These are phyloP conservation scores for Fusarium caatingaense DNA, from an alignment of 2,329 filamentous ascomycete genomes.

Conservation along the genomic window DNA sequence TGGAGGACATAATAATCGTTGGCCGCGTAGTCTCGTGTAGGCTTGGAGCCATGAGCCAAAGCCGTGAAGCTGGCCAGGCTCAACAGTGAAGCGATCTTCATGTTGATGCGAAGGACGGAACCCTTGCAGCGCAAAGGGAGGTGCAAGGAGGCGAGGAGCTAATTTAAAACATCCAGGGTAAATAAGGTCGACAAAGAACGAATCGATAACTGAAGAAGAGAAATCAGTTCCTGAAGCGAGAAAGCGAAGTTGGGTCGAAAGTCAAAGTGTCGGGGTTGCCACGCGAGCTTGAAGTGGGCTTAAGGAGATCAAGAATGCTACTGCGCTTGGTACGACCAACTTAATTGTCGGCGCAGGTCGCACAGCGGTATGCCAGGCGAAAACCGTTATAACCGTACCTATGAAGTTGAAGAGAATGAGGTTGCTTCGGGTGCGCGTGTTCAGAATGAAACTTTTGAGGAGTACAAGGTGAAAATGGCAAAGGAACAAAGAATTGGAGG, in stretches of 20 bases:
- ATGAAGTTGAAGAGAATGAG: neutral
- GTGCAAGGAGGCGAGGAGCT: constrained; percentile 27
- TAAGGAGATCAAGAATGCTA: constrained; percentile 17
- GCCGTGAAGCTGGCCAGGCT: constrained; percentile 64
- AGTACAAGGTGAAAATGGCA: neutral
- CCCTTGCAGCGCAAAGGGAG: constrained; percentile 38
- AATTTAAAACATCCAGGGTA: constrained; percentile 45
- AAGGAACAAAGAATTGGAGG: constrained; percentile 25
- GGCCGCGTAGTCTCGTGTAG: constrained; percentile 76
- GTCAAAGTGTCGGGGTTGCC: constrained; percentile 24
- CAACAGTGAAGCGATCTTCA: constrained; percentile 66
- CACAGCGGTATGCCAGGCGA: constrained; percentile 21
- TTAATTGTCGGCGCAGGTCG: constrained; percentile 20
- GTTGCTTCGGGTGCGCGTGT: neutral
- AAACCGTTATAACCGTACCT: constrained; percentile 32
- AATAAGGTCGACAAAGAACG: constrained; percentile 19
- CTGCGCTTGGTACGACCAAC: constrained; percentile 13
- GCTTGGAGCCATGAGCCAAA: constrained; percentile 61
- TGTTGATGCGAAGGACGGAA: constrained; percentile 43
- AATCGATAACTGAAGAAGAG: constrained; percentile 9
- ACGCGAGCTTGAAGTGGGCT: constrained; percentile 14
- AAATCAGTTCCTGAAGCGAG: constrained; percentile 15
- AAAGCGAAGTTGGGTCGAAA: constrained; percentile 1
- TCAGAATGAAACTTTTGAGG: neutral
- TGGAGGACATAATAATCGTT: constrained; percentile 96